These are phyloP conservation scores for Fusarium paranaense DNA, from an alignment of 2,329 filamentous ascomycete species.

Conservation along the genomic window DNA sequence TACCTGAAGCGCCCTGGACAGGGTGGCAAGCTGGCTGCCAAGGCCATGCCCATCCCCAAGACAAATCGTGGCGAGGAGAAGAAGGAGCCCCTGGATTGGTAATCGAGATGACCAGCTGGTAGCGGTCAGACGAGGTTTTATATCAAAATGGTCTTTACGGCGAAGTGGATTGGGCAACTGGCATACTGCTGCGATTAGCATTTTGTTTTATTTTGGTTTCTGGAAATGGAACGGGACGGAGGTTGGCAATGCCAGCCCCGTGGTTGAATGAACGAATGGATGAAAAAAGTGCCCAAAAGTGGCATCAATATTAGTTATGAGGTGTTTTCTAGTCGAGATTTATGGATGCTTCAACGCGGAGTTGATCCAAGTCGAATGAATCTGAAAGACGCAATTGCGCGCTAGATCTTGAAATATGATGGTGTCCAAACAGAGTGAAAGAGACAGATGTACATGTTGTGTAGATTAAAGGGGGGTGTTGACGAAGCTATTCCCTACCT, in stretches of 20 bases:
- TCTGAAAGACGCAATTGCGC: slow-evolving; percentile 12
- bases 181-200: slow-evolving; percentile 37
- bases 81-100: slow-evolving; percentile 92
- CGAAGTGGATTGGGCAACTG: slow-evolving; percentile 36
- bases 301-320: slow-evolving; percentile 20
- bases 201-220: slow-evolving; percentile 23
- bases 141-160: slow-evolving; percentile 35
- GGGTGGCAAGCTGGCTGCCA: slow-evolving; percentile 66
- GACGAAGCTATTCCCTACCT: not conserved
- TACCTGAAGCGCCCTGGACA: slow-evolving; percentile 75
- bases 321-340: slow-evolving; percentile 25
- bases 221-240: not conserved
- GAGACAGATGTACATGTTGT: not conserved
- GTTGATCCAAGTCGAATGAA: slow-evolving; percentile 21
- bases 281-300: slow-evolving; percentile 28
- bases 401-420: not conserved
- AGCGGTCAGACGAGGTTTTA: not conserved
- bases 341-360: slow-evolving; percentile 19
- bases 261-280: slow-evolving; percentile 1
- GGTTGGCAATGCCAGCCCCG: not conserved
- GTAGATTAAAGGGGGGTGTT: not conserved
- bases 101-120: slow-evolving; percentile 40
- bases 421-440: not conserved
- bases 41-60: slow-evolving; percentile 79
- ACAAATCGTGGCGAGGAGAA: slow-evolving; percentile 89